Percentiles rank a stretch among this genome's conserved stretches.
phyloP scores from a whole-genome alignment of 2,329 filamentous ascomycete genomes.

The Oidium heveae region DNA sequence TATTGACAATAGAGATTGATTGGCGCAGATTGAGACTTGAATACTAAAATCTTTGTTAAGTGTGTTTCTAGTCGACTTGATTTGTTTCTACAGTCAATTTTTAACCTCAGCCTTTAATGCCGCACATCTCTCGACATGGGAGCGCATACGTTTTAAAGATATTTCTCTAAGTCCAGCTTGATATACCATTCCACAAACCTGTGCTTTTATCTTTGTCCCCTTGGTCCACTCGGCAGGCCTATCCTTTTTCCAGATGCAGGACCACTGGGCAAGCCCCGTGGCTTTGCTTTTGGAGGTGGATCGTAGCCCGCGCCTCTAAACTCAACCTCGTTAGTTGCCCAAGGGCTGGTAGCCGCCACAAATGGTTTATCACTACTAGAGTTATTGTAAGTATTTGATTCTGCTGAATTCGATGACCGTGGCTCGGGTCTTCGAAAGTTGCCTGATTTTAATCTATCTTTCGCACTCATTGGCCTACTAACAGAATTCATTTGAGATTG shows the following conservation, averaged over 20 bases:
- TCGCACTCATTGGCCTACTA: constrained; percentile 22
- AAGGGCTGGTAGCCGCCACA: constrained; percentile 22
- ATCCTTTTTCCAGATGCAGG: constrained; percentile 12
- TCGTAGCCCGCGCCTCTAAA: constrained; percentile 17
- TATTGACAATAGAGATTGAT: no score
- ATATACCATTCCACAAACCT: no score
- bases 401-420: constrained; percentile 2
- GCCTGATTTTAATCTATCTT: constrained; percentile 46
- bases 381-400: constrained; percentile 4
- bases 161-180: no score
- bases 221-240: constrained; percentile 9
- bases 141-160: no score
- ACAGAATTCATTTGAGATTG: constrained; percentile 3
- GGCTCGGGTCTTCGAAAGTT: constrained; percentile 7
- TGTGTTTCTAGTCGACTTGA: no score
- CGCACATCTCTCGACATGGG: no score
- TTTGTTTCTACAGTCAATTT: no score
- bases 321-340: constrained; percentile 20
- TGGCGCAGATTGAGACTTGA: no score
- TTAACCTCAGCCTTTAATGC: no score
- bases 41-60: no score
- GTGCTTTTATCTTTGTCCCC: constrained; percentile 6
- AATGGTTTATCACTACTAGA: constrained; percentile 16
- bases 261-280: constrained; percentile 21
- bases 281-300: constrained; percentile 15